Evolutionary conservation across 257 asterid species (phyloP), one percentile per base, ranked within the genome.

Genomic region (Orobanche coerulescens): DNA sequence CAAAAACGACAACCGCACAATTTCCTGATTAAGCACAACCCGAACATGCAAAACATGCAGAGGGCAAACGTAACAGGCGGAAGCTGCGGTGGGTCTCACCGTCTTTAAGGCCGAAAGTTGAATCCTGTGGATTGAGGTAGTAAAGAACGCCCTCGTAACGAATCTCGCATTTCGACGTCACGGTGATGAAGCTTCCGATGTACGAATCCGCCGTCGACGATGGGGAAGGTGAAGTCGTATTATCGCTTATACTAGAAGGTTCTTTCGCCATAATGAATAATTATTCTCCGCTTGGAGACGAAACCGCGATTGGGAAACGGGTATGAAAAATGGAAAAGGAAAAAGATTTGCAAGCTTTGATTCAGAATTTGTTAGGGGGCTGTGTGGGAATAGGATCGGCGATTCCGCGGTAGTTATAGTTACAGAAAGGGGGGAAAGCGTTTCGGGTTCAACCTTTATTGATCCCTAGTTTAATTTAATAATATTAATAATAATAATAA

Each of bases 61-160:
- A 25, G 19, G 2, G 6, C 58, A 59, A 5, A 43, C 24, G 19
- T 47, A 28, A 11, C 11, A 15, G 39, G 42, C 13, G 53, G 18
- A 46, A 62, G 30, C 48, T 16, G 28, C 14, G 36, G 31, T 36
- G 11, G 14, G 5, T 30, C 16, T 39, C 70, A 85, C 95, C 95
- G 71, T 80, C 81, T 67, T 82, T 81, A 68, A 88, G 91, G 72
- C 85, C 93, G 62, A 88, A 72, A 18, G 86, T 76, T 59, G 90
- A 78, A 76, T 85, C 90, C 4, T 76, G 75, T 18, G 93, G 79
- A 67, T 88, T 79, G 60, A 88, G 93, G 62, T 44, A 60, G 70
- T 75, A 82, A 0, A 85, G 78, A 36, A 80, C 58, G 46, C 95
- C 95, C 70, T 88, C 95, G 65, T 85, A 85, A 47, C 96, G 96